These are phyloP conservation scores for Fraxinus americana DNA, from an alignment of 257 asterid genomes.

Conservation along the genomic window DNA sequence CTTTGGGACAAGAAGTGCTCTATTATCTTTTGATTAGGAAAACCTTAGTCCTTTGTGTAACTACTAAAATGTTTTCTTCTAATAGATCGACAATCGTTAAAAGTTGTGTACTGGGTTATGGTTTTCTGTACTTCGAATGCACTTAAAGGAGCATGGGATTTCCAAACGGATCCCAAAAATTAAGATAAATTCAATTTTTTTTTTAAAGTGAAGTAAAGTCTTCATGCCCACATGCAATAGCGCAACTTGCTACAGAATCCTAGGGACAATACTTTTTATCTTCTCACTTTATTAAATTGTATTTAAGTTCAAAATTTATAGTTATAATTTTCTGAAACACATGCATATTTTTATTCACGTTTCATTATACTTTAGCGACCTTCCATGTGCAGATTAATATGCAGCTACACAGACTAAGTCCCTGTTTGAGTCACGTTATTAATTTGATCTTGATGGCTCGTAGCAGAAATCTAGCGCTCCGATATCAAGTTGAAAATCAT, in stretches of 20 bases:
- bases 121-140: constrained; percentile 22
- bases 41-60: not conserved
- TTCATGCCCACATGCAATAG: constrained; percentile 15
- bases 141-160: constrained; percentile 25
- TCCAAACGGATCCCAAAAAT: constrained; percentile 19
- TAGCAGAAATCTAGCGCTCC: too few species aligned
- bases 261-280: not conserved
- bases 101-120: not conserved
- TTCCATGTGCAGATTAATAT: not conserved
- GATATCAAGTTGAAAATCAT: too few species aligned
- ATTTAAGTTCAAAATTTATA: not conserved
- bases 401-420: too few species aligned
- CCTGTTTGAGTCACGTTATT: too few species aligned
- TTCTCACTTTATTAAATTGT: not conserved
- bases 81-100: not conserved
- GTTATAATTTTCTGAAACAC: not conserved
- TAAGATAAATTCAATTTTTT: constrained; percentile 13
- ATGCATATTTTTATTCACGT: not conserved
- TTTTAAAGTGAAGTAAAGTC: constrained; percentile 10
- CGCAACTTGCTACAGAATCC: constrained; percentile 21
- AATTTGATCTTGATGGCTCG: too few species aligned
- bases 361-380: not conserved
- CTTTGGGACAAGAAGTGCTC: too few species aligned
- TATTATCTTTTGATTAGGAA: too few species aligned
- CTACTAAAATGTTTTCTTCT: too few species aligned